A percentile compares a stretch with the other conserved stretches of the same genome.
Evolutionary conservation across 164 flowering plant species (phyloP).

Genomic region (Euptelea pleiosperma): DNA sequence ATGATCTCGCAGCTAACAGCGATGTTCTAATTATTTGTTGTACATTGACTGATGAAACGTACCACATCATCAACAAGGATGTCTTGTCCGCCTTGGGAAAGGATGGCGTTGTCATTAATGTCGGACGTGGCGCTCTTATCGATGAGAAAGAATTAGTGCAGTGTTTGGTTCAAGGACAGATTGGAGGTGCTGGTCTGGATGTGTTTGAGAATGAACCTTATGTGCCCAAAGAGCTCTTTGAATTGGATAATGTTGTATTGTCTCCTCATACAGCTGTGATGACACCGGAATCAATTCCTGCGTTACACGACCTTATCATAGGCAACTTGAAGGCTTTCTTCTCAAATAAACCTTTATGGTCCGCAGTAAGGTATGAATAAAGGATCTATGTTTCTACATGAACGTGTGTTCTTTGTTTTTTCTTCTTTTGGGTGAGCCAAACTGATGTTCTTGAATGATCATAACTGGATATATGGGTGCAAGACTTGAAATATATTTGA

Average conservation of each 20-base stretch:
- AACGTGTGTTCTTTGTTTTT: too few relatives aligned
- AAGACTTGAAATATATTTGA: too few relatives aligned
- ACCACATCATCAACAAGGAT: slow-evolving; percentile 47
- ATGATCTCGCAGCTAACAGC: too few relatives aligned
- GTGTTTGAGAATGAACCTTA: slow-evolving; percentile 69
- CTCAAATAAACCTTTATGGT: too few relatives aligned
- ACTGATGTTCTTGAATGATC: too few relatives aligned
- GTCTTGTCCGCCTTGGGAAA: slow-evolving; percentile 54
- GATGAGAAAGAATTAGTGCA: slow-evolving; percentile 58
- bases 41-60: slow-evolving; percentile 48
- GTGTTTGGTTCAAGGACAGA: slow-evolving; percentile 42
- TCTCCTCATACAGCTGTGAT: slow-evolving; percentile 48
- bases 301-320: slow-evolving; percentile 20
- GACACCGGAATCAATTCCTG: slow-evolving; percentile 39
- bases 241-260: slow-evolving; percentile 54
- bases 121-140: slow-evolving; percentile 58
- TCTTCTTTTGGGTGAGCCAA: too few relatives aligned
- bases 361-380: slow-evolving; percentile 28
- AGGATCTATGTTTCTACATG: too few relatives aligned
- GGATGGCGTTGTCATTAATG: slow-evolving; percentile 49
- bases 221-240: slow-evolving; percentile 50
- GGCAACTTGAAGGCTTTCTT: slow-evolving; percentile 57
- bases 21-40: slow-evolving; percentile 56
- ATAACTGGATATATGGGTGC: too few relatives aligned
- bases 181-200: slow-evolving; percentile 70